These are phyloP conservation scores for Crithidia fasciculata DNA, from an alignment of 208 protist genomes.

Conservation along the genomic window DNA sequence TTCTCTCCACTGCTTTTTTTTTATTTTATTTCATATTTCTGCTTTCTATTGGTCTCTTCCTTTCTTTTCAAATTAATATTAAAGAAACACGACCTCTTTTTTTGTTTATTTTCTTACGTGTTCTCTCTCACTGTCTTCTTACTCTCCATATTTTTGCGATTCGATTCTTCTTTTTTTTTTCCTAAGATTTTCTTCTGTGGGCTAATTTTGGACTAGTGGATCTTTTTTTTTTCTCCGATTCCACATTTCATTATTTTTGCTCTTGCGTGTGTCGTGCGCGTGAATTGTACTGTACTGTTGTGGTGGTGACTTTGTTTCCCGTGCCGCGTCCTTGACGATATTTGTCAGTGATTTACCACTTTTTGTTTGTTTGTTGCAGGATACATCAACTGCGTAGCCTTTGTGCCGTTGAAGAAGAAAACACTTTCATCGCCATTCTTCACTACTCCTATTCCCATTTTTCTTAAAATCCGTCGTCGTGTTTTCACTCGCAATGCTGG, in stretches of 20 bases:
- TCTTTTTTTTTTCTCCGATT: too few relatives aligned
- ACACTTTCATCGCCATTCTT: not conserved
- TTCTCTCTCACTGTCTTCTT: not conserved
- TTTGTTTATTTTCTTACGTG: not conserved
- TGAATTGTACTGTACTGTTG: too few relatives aligned
- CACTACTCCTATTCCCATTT: not conserved
- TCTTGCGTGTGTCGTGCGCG: too few relatives aligned
- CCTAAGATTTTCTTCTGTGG: not conserved
- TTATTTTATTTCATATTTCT: not conserved
- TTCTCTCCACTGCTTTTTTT: not conserved
- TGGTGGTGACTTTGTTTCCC: too few relatives aligned
- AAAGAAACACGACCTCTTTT: too few relatives aligned
- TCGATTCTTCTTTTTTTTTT: slow-evolving; percentile 14
- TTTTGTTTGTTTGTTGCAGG: too few relatives aligned
- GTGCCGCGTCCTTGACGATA: too few relatives aligned
- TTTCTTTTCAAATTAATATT: not conserved
- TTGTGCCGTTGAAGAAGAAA: not conserved
- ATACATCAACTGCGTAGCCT: too few relatives aligned
- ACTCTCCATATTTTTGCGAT: not conserved
- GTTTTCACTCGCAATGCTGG: slow-evolving; percentile 1
- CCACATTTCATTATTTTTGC: too few relatives aligned
- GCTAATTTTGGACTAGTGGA: too few relatives aligned
- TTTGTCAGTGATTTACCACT: too few relatives aligned
- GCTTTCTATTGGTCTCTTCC: not conserved
- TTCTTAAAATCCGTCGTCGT: not conserved